phyloP scores from a whole-genome alignment of 2,329 filamentous ascomycete genomes.

The Fusarium anthophilum region DNA sequence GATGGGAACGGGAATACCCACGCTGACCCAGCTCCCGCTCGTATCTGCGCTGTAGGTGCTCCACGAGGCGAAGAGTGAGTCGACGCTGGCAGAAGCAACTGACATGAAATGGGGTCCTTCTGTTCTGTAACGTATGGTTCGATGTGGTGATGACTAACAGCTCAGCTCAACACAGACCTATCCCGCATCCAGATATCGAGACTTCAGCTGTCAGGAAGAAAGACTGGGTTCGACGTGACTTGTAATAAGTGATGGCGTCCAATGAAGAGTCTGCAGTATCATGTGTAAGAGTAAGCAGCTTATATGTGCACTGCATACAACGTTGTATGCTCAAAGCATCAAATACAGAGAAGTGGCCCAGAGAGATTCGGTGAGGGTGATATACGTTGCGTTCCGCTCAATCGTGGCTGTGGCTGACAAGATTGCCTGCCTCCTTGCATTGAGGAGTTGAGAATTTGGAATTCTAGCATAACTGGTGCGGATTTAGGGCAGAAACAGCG shows the following conservation, averaged over 20 bases:
- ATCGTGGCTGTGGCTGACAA: conserved; percentile 36
- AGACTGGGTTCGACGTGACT: background rate
- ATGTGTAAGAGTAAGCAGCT: background rate
- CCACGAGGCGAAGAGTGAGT: background rate
- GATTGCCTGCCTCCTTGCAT: conserved; percentile 26
- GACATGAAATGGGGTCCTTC: background rate
- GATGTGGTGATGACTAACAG: conserved; percentile 6
- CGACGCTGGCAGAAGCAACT: background rate
- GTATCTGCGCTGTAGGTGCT: conserved; percentile 21
- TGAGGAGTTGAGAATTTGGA: background rate
- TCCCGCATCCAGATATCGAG: background rate
- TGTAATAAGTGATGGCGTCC: conserved; percentile 4
- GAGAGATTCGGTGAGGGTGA: background rate
- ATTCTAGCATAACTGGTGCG: background rate
- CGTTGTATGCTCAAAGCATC: conserved; percentile 15
- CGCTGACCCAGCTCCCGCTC: conserved; percentile 5
- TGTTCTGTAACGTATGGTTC: conserved; percentile 1
- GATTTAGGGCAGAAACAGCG: background rate
- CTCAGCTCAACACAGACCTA: background rate
- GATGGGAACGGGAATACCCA: conserved; percentile 6
- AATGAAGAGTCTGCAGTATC: background rate
- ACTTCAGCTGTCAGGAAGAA: background rate
- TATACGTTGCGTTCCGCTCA: conserved; percentile 11
- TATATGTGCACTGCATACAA: conserved; percentile 17
- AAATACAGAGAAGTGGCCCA: background rate